A percentile compares a stretch with the other conserved stretches of the same genome.
Evolutionary conservation across 441 rosid species (phyloP).

Genomic region (Theobroma grandiflorum): DNA sequence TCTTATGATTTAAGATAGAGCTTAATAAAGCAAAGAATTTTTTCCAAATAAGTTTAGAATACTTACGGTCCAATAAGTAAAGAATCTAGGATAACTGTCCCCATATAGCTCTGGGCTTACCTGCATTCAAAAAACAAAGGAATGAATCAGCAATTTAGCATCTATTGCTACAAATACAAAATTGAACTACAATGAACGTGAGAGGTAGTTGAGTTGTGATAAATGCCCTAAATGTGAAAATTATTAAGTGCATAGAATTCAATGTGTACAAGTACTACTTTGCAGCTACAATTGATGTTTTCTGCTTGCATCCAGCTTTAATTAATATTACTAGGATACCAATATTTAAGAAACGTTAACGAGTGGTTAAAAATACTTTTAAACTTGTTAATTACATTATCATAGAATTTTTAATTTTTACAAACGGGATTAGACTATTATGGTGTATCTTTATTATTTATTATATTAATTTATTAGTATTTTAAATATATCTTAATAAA

Average conservation of each 20-base stretch:
- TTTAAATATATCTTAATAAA: too few relatives aligned
- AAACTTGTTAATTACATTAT: too few relatives aligned
- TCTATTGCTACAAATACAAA: background rate
- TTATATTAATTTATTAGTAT: too few relatives aligned
- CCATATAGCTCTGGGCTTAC: conserved; percentile 98
- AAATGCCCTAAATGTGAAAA: conserved; percentile 39
- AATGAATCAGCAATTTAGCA: conserved; percentile 7
- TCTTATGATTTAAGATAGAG: conserved; percentile 30
- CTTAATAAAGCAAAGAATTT: background rate
- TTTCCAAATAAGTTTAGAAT: conserved; percentile 12
- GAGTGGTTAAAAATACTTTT: too few relatives aligned
- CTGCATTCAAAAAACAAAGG: conserved; percentile 47
- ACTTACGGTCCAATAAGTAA: conserved; percentile 98
- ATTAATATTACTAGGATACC: too few relatives aligned
- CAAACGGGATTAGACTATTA: too few relatives aligned
- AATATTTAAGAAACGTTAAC: too few relatives aligned
- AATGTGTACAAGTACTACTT: background rate
- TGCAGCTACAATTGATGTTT: background rate
- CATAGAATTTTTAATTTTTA: too few relatives aligned
- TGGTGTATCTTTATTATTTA: too few relatives aligned
- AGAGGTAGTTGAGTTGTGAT: conserved; percentile 39
- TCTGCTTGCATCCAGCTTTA: background rate
- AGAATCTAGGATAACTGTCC: conserved; percentile 91
- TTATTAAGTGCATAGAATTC: background rate
- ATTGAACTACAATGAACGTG: conserved; percentile 16